phyloP scores from a whole-genome alignment of 352 stramenopile genomes.

The Pythium aphanidermatum region DNA sequence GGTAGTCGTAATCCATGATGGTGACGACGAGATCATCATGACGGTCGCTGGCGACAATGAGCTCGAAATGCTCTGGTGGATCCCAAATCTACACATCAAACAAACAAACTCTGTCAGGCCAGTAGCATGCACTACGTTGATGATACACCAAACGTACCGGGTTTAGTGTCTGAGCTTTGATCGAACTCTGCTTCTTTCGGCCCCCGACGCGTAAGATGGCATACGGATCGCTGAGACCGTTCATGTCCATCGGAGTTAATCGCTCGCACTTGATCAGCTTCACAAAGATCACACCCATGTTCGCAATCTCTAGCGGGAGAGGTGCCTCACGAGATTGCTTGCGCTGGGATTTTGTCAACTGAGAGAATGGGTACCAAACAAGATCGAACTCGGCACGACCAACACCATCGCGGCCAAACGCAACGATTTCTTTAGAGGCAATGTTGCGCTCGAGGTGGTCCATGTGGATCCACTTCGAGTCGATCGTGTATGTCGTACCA shows the following conservation, averaged over 20 bases:
- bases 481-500: constrained; percentile 21
- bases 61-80: constrained; percentile 33
- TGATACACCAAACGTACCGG: constrained; percentile 26
- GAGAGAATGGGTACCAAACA: constrained; percentile 33
- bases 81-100: constrained; percentile 35
- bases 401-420: constrained; percentile 28
- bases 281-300: constrained; percentile 36
- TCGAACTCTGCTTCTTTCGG: constrained; percentile 29
- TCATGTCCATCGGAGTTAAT: constrained; percentile 34
- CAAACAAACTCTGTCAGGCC: background rate
- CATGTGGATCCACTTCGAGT: constrained; percentile 42
- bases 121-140: background rate
- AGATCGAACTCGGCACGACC: constrained; percentile 36
- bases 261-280: constrained; percentile 35
- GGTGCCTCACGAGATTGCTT: constrained; percentile 19
- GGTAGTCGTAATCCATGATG: constrained; percentile 44
- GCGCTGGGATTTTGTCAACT: constrained; percentile 16
- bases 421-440: constrained; percentile 26
- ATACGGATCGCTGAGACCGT: constrained; percentile 38
- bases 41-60: constrained; percentile 31
- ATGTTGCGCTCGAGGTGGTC: constrained; percentile 28
- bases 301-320: constrained; percentile 30
- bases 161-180: constrained; percentile 33
- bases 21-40: constrained; percentile 33
- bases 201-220: constrained; percentile 35